A percentile compares a stretch with the other conserved stretches of the same genome.
phyloP scores from a whole-genome alignment of 2,329 filamentous ascomycete genomes.

The Aspergillus sp. region DNA sequence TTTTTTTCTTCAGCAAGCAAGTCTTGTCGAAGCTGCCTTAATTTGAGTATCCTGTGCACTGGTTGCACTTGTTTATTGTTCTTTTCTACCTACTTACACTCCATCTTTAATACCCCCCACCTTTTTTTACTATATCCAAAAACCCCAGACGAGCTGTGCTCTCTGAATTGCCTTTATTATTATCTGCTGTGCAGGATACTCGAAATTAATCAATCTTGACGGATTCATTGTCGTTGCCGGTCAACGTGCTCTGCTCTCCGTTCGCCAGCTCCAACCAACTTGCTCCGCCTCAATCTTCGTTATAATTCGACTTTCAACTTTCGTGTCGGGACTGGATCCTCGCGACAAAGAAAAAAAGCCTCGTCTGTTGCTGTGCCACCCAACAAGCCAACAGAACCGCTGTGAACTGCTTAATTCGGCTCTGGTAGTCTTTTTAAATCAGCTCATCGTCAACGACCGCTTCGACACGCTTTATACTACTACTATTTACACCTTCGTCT shows the following conservation, averaged over 20 bases:
- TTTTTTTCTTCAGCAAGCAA: constrained; percentile 65
- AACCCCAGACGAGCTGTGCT: constrained; percentile 38
- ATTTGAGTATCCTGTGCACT: constrained; percentile 44
- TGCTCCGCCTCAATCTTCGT: constrained; percentile 21
- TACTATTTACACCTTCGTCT: constrained; percentile 3
- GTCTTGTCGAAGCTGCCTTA: constrained; percentile 45
- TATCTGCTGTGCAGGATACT: constrained; percentile 29
- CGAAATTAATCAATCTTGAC: constrained; percentile 25
- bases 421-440: constrained; percentile 29
- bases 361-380: constrained; percentile 15
- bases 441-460: constrained; percentile 17
- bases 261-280: constrained; percentile 26
- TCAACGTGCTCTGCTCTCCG: constrained; percentile 28
- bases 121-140: constrained; percentile 24
- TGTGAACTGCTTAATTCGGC: constrained; percentile 19
- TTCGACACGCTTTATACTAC: constrained; percentile 22
- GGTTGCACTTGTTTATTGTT: constrained; percentile 43
- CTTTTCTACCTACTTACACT: constrained; percentile 40
- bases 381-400: constrained; percentile 13
- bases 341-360: constrained; percentile 17
- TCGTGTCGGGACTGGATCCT: constrained; percentile 35
- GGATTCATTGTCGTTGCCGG: constrained; percentile 31
- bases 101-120: constrained; percentile 4
- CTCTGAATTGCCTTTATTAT: constrained; percentile 30
- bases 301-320: constrained; percentile 19